phyloP scores from a whole-genome alignment of 2,329 filamentous ascomycete species.

The Gnomoniopsis sp. region DNA sequence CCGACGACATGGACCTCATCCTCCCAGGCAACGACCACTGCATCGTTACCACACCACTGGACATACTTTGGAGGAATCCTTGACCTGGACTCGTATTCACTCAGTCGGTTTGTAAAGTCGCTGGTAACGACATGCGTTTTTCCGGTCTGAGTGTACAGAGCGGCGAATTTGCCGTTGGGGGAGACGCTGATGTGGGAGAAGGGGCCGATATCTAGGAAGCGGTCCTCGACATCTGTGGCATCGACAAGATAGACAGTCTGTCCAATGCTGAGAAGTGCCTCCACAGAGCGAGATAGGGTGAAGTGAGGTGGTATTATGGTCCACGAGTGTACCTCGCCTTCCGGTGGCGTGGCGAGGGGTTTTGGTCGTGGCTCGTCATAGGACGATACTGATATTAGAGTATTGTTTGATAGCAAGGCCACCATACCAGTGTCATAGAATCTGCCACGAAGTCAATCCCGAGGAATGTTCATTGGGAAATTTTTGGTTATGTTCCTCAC shows the following conservation, averaged over 20 bases:
- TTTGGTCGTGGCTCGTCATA: conserved; percentile 90
- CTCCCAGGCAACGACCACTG: conserved; percentile 92
- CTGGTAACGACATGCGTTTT: conserved; percentile 91
- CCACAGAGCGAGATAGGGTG: conserved; percentile 87
- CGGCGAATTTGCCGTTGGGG: conserved; percentile 83
- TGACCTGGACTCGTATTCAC: conserved; percentile 86
- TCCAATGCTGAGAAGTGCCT: conserved; percentile 82
- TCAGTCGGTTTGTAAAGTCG: conserved; percentile 88
- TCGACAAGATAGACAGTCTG: conserved; percentile 85
- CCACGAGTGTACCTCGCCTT: conserved; percentile 83
- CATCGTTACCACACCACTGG: conserved; percentile 95
- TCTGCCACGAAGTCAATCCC: conserved; percentile 21
- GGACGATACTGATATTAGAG: conserved; percentile 78
- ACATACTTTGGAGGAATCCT: conserved; percentile 83
- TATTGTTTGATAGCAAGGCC: conserved; percentile 83
- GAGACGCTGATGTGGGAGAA: conserved; percentile 90
- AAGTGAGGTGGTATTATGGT: conserved; percentile 81
- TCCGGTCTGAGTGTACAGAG: conserved; percentile 80
- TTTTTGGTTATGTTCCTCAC: conserved; percentile 25
- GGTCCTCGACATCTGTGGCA: conserved; percentile 84
- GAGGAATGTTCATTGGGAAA: background rate
- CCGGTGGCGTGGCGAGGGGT: conserved; percentile 70
- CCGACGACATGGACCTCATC: conserved; percentile 95
- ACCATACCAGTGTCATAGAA: conserved; percentile 95
- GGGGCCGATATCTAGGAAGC: conserved; percentile 84